Evolutionary conservation across 1,139 yeast genomes (phyloP).

Genomic region (Chernovozyma sophiae-reginae): DNA sequence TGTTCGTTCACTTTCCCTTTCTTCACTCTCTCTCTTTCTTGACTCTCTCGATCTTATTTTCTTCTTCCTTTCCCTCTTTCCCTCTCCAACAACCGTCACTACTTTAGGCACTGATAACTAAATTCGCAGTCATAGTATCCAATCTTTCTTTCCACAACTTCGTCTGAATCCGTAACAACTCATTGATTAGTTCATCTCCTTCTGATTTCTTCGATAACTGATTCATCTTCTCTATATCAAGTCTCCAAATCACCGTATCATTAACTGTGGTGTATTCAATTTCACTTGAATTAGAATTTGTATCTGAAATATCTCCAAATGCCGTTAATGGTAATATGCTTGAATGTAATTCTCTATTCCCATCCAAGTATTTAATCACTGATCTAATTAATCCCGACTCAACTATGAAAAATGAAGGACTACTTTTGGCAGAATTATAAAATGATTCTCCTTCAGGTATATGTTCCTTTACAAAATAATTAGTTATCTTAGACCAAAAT

Average conservation of each 20-base stretch:
- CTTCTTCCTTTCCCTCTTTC: no score
- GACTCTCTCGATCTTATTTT: neutral
- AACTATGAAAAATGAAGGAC: conserved; percentile 58
- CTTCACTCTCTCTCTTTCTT: neutral
- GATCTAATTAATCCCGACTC: conserved; percentile 78
- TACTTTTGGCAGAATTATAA: conserved; percentile 40
- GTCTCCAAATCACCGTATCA: conserved; percentile 71
- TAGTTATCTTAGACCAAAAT: conserved; percentile 60
- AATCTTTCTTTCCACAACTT: conserved; percentile 70
- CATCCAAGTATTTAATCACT: conserved; percentile 47
- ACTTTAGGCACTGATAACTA: conserved; percentile 49
- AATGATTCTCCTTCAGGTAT: conserved; percentile 47
- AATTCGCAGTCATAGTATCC: conserved; percentile 65
- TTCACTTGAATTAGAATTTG: conserved; percentile 28
- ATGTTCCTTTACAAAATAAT: conserved; percentile 48
- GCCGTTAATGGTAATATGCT: conserved; percentile 86
- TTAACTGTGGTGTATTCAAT: conserved; percentile 44
- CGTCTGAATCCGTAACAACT: conserved; percentile 61
- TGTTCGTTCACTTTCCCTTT: no score
- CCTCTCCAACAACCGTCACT: no score
- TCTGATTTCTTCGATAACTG: conserved; percentile 38
- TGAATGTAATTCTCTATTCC: conserved; percentile 61
- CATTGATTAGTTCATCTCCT: conserved; percentile 59
- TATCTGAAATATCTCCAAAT: conserved; percentile 64
- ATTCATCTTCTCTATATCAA: conserved; percentile 45